A percentile compares a stretch with the other conserved stretches of the same genome.
Evolutionary conservation across 2,329 filamentous ascomycete genomes (phyloP).

Genomic region (Fusarium sp.): DNA sequence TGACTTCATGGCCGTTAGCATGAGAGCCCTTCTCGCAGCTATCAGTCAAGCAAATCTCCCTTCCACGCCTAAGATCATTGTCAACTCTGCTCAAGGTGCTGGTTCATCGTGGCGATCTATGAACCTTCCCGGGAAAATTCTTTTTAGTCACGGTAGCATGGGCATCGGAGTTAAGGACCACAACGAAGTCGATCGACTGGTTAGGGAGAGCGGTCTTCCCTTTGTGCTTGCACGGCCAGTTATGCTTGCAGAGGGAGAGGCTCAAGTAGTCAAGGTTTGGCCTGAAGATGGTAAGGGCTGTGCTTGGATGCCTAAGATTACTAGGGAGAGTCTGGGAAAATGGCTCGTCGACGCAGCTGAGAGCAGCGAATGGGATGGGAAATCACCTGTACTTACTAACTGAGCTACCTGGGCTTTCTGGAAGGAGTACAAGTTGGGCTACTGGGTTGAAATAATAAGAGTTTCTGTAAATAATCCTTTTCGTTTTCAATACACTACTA

Average conservation of each 20-base stretch:
- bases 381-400: constrained; percentile 25
- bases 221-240: constrained; percentile 29
- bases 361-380: constrained; percentile 19
- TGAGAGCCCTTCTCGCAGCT: constrained; percentile 1
- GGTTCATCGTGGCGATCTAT: constrained; percentile 25
- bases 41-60: neutral
- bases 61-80: constrained; percentile 5
- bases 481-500: no score
- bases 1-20: constrained; percentile 28
- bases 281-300: constrained; percentile 36
- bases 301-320: constrained; percentile 38
- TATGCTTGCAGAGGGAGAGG: constrained; percentile 28
- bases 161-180: constrained; percentile 24
- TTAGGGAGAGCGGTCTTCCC: neutral
- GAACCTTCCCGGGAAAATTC: constrained; percentile 22
- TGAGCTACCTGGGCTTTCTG: neutral
- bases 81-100: constrained; percentile 26
- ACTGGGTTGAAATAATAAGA: no score
- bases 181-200: constrained; percentile 23
- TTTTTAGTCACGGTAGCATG: constrained; percentile 36
- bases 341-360: constrained; percentile 34
- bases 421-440: no score
- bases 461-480: no score
- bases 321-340: constrained; percentile 17
- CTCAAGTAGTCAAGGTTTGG: constrained; percentile 22